Evolutionary conservation across 306 rosid genomes (phyloP).

Genomic region (Prunus mongolica): DNA sequence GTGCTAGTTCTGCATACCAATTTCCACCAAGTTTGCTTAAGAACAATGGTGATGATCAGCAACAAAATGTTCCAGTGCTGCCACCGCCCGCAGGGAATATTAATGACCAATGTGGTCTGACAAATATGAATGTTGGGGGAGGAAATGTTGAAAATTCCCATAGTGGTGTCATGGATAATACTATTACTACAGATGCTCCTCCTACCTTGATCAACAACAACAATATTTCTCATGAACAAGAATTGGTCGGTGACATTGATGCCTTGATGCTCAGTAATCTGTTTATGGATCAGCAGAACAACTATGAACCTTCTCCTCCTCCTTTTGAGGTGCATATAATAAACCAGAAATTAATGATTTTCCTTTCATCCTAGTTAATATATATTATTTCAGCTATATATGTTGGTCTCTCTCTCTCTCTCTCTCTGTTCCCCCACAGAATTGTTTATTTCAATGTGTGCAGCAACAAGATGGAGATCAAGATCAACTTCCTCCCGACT

Average conservation of each 20-base stretch:
- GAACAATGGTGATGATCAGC: neutral
- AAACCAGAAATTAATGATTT: neutral
- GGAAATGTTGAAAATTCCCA: neutral
- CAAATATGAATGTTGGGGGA: neutral
- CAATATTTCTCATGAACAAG: neutral
- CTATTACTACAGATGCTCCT: neutral
- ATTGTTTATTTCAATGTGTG: too few species aligned
- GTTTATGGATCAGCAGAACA: conserved; percentile 1
- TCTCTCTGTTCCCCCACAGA: too few species aligned
- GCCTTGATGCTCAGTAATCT: conserved; percentile 7
- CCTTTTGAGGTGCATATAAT: neutral
- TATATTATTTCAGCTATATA: too few species aligned
- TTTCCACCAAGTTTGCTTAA: neutral
- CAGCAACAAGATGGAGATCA: too few species aligned
- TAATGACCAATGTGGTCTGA: neutral
- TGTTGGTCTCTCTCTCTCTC: too few species aligned
- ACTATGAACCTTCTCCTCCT: neutral
- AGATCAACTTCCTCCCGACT: too few species aligned
- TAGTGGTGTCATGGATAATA: neutral
- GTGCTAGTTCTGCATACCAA: neutral
- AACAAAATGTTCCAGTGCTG: neutral
- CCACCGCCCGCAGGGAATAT: neutral
- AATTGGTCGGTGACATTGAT: neutral
- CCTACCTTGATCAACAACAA: neutral
- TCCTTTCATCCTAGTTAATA: neutral